Evolutionary conservation across 192 early-diverging fungal species (phyloP).

Genomic region (Phycomyces nitens): DNA sequence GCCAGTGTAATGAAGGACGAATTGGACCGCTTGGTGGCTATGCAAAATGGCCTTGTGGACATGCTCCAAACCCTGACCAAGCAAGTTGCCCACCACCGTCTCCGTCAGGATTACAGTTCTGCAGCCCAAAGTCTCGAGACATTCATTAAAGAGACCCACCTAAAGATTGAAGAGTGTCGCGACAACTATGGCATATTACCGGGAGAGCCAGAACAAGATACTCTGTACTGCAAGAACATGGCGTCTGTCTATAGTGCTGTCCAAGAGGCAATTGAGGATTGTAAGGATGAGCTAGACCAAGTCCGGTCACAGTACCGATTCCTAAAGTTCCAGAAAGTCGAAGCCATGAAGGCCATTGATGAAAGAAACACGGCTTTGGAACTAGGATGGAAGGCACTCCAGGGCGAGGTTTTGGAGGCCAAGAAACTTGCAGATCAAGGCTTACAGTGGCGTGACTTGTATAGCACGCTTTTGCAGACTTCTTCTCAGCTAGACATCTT

Average conservation of each 20-base stretch:
- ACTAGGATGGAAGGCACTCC: constrained; percentile 3
- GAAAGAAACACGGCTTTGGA: not conserved
- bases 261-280: not conserved
- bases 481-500: too few relatives aligned
- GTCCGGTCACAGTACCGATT: constrained; percentile 8
- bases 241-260: not conserved
- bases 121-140: too few relatives aligned
- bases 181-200: not conserved
- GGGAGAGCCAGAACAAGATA: not conserved
- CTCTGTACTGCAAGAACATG: not conserved
- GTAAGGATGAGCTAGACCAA: constrained; percentile 4
- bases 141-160: too few relatives aligned
- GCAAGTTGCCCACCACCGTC: too few relatives aligned
- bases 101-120: too few relatives aligned
- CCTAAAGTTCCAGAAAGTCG: constrained; percentile 8
- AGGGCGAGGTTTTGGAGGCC: not conserved
- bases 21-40: too few relatives aligned
- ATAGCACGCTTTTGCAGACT: not conserved
- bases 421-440: constrained; percentile 4
- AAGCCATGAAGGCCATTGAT: not conserved
- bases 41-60: too few relatives aligned
- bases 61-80: too few relatives aligned
- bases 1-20: too few relatives aligned
- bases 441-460: constrained; percentile 4
- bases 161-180: not conserved